These are phyloP conservation scores for Santalum album DNA, from an alignment of 164 flowering plant species.

Conservation along the genomic window DNA sequence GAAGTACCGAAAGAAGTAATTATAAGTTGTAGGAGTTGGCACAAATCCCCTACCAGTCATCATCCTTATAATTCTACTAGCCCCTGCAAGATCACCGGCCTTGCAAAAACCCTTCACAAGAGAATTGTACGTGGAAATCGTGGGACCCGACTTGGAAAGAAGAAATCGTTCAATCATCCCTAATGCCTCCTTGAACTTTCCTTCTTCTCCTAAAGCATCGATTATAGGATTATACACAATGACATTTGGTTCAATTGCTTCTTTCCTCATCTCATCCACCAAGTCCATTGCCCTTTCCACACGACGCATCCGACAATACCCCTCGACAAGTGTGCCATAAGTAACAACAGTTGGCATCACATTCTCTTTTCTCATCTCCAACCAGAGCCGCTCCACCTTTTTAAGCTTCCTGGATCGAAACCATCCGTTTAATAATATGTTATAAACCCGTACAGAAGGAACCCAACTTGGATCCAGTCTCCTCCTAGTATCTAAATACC, in stretches of 20 bases:
- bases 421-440: constrained; percentile 74
- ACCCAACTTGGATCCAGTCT: constrained; percentile 28
- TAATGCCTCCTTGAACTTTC: constrained; percentile 60
- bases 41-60: constrained; percentile 51
- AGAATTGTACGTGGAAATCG: constrained; percentile 65
- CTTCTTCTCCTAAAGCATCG: constrained; percentile 69
- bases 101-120: constrained; percentile 56
- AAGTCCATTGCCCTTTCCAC: constrained; percentile 62
- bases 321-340: constrained; percentile 77
- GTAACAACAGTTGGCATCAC: constrained; percentile 56
- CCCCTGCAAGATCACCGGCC: constrained; percentile 44
- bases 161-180: constrained; percentile 51
- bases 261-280: constrained; percentile 51
- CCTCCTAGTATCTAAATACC: constrained; percentile 28
- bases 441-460: constrained; percentile 46
- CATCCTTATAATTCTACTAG: constrained; percentile 66
- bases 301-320: constrained; percentile 63
- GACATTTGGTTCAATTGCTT: constrained; percentile 53
- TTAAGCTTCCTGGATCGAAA: constrained; percentile 54
- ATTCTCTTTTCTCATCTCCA: constrained; percentile 41
- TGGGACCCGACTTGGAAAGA: constrained; percentile 53
- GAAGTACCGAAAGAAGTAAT: constrained; percentile 58
- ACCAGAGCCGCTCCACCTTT: constrained; percentile 54
- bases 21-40: constrained; percentile 79
- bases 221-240: constrained; percentile 64